Conservation (phyloP, 83 land plant species). For the Isoetes engelmannii region DNA sequence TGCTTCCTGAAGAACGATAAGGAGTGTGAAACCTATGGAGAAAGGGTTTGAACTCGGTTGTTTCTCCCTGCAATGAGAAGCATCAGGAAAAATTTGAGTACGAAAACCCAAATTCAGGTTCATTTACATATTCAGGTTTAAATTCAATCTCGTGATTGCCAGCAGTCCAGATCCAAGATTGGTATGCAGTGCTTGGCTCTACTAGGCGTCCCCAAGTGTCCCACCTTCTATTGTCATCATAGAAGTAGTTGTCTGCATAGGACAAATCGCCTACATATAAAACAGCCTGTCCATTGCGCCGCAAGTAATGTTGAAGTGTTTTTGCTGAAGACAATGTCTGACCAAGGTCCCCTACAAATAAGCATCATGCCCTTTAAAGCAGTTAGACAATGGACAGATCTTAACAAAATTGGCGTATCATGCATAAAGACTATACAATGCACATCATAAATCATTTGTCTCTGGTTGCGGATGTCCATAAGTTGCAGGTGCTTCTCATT, state of each 20-base stretch:
- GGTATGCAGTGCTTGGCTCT: conserved; percentile 32
- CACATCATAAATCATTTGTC: neutral
- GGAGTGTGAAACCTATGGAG: conserved; percentile 29
- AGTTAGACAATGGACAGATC: too few relatives aligned
- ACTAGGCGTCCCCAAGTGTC: conserved; percentile 37
- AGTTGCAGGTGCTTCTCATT: too few relatives aligned
- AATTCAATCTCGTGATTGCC: conserved; percentile 38
- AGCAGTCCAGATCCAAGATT: conserved; percentile 33
- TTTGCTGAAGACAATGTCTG: conserved; percentile 24
- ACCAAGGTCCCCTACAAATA: conserved; percentile 35
- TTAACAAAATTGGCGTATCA: too few relatives aligned
- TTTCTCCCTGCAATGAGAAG: conserved; percentile 22
- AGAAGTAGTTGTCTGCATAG: conserved; percentile 30
- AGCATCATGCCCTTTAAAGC: too few relatives aligned
- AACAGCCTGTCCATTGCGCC: conserved; percentile 27
- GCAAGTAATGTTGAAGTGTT: conserved; percentile 29
- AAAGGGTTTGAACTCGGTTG: conserved; percentile 19
- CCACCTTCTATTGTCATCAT: conserved; percentile 23
- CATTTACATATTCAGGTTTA: conserved; percentile 21
- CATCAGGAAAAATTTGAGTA: neutral
- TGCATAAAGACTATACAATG: neutral
- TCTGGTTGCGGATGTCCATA: too few relatives aligned
- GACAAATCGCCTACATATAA: conserved; percentile 28
- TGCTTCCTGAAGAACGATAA: conserved; percentile 24
- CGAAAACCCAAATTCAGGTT: neutral